Percentiles rank a stretch among this genome's conserved stretches.
These are phyloP conservation scores for Diaporthe vaccinii DNA, from an alignment of 2,329 filamentous ascomycete genomes.

Conservation along the genomic window DNA sequence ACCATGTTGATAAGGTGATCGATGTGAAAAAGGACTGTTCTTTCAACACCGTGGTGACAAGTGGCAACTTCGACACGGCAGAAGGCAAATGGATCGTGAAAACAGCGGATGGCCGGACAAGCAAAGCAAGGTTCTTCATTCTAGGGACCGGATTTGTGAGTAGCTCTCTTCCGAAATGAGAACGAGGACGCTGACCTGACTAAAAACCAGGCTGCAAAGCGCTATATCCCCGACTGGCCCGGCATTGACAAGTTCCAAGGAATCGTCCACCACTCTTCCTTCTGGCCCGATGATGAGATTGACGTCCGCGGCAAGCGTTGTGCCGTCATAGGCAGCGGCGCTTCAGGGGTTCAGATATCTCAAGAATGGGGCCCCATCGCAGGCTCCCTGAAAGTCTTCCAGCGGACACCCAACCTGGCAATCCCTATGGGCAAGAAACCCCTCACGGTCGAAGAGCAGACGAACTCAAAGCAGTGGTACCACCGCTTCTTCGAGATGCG, in stretches of 20 bases:
- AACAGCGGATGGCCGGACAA: constrained; percentile 64
- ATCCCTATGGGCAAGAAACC: constrained; percentile 69
- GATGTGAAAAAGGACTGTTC: constrained; percentile 68
- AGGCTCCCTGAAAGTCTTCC: constrained; percentile 70
- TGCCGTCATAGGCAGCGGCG: constrained; percentile 75
- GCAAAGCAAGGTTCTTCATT: constrained; percentile 65
- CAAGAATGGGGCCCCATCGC: constrained; percentile 71
- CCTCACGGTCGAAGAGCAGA: constrained; percentile 65
- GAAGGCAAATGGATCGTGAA: constrained; percentile 57
- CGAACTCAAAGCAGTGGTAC: constrained; percentile 59
- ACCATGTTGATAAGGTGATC: constrained; percentile 68
- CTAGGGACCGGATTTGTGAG: constrained; percentile 66
- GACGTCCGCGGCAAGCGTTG: constrained; percentile 70
- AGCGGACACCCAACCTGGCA: constrained; percentile 76
- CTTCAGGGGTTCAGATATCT: constrained; percentile 73
- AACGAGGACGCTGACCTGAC: not conserved
- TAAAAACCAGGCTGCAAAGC: constrained; percentile 62
- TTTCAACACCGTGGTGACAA: constrained; percentile 68
- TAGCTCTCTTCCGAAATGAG: constrained; percentile 2
- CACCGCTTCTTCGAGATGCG: constrained; percentile 66
- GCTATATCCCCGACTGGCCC: constrained; percentile 72
- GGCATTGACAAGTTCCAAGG: constrained; percentile 73
- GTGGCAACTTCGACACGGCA: constrained; percentile 63
- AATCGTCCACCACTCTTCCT: constrained; percentile 69
- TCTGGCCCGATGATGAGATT: constrained; percentile 71